Conservation (phyloP, 2,329 filamentous ascomycete species). For the Cadophora luteo-olivacea region DNA sequence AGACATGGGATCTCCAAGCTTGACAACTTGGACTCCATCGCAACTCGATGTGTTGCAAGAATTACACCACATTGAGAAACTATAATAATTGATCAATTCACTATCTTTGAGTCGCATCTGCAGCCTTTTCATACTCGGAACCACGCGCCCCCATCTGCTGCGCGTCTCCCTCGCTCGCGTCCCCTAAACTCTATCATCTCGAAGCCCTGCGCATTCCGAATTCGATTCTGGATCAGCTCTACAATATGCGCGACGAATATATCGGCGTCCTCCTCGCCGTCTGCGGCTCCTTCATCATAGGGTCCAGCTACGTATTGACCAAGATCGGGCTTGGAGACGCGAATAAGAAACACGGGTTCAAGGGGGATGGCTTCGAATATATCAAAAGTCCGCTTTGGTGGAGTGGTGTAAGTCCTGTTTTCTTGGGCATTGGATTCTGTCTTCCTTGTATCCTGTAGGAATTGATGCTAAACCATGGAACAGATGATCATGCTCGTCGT, state of each 20-base stretch:
- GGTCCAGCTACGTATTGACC: constrained; percentile 10
- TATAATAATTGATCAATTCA: too few relatives aligned
- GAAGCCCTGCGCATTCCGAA: not conserved
- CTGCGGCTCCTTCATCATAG: constrained; percentile 6
- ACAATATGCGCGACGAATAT: constrained; percentile 11
- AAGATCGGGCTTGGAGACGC: constrained; percentile 59
- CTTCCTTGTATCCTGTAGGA: too few relatives aligned
- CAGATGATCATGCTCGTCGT: constrained; percentile 71
- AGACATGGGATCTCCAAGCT: too few relatives aligned
- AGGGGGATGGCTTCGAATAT: constrained; percentile 95
- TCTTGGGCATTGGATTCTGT: too few relatives aligned
- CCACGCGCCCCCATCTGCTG: too few relatives aligned
- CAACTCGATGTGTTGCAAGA: too few relatives aligned
- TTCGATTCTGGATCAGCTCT: not conserved
- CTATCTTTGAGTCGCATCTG: too few relatives aligned
- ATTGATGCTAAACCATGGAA: constrained; percentile 48
- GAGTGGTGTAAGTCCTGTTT: constrained; percentile 77
- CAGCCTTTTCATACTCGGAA: too few relatives aligned
- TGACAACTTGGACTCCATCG: too few relatives aligned
- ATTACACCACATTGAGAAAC: too few relatives aligned
- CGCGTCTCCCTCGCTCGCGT: too few relatives aligned
- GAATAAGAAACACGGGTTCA: constrained; percentile 90
- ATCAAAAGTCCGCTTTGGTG: constrained; percentile 96
- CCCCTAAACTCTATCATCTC: too few relatives aligned
- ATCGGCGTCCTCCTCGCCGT: constrained; percentile 11